Conservation (phyloP, 1,284 basidiomycete genomes). For the Takashimella tepidaria region DNA sequence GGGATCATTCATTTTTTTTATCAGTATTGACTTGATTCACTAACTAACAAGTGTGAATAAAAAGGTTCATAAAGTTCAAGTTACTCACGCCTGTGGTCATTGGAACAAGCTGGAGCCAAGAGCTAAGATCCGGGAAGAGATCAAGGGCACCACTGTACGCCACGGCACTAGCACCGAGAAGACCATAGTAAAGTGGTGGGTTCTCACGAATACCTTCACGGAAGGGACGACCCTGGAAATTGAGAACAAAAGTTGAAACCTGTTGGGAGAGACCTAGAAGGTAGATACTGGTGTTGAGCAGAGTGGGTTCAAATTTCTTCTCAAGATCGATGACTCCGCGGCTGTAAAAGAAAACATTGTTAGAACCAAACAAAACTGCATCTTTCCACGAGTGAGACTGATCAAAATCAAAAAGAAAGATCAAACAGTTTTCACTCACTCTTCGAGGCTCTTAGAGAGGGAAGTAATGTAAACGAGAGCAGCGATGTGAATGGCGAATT, state of each 20-base stretch:
- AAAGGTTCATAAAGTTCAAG: too few species aligned
- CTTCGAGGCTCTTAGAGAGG: constrained; percentile 68
- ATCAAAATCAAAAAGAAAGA: not conserved
- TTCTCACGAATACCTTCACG: constrained; percentile 93
- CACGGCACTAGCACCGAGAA: constrained; percentile 76
- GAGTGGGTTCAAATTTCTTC: constrained; percentile 86
- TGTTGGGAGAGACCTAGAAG: constrained; percentile 88
- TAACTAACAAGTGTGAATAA: too few species aligned
- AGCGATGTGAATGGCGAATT: constrained; percentile 85
- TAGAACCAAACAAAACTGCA: not conserved
- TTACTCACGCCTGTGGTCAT: constrained; percentile 67
- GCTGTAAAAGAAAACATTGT: constrained; percentile 45
- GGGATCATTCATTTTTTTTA: not conserved
- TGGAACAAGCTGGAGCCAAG: constrained; percentile 94
- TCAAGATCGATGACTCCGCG: constrained; percentile 81
- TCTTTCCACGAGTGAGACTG: too few species aligned
- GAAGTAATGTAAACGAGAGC: constrained; percentile 86
- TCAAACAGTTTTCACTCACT: constrained; percentile 64
- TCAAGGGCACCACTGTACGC: constrained; percentile 91
- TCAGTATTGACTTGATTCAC: too few species aligned
- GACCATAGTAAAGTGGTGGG: constrained; percentile 80
- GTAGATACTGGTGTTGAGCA: constrained; percentile 92
- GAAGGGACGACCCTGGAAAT: constrained; percentile 95
- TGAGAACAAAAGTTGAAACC: constrained; percentile 93
- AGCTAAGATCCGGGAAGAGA: constrained; percentile 88